These are phyloP conservation scores for Sugiyamaella grinbergsii DNA, from an alignment of 1,139 yeast genomes.

Conservation along the genomic window DNA sequence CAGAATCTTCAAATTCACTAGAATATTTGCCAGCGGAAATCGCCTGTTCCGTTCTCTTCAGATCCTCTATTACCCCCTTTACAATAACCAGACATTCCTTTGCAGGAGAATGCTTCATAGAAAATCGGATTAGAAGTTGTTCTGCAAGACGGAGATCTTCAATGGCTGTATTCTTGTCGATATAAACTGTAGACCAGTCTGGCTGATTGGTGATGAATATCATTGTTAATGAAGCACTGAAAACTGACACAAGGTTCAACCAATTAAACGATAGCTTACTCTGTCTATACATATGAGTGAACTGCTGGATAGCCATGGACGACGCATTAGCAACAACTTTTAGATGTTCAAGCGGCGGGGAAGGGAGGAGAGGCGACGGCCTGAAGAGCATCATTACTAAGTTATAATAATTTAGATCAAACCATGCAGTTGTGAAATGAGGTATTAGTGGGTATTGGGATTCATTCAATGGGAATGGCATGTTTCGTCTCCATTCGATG, in stretches of 20 bases:
- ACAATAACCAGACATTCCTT: conserved; percentile 25
- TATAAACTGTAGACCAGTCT: conserved; percentile 21
- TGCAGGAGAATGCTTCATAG: conserved; percentile 29
- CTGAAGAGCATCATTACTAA: conserved; percentile 33
- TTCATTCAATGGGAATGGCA: conserved; percentile 33
- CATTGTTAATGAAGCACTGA: conserved; percentile 29
- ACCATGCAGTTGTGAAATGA: conserved; percentile 32
- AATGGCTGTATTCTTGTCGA: conserved; percentile 22
- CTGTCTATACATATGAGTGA: conserved; percentile 27
- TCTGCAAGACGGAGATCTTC: conserved; percentile 23
- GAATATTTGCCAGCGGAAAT: background rate
- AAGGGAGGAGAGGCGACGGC: conserved; percentile 34
- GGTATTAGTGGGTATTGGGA: conserved; percentile 29
- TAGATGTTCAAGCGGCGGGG: conserved; percentile 28
- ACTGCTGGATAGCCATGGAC: conserved; percentile 29
- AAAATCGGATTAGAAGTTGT: conserved; percentile 25
- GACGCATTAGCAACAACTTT: conserved; percentile 29
- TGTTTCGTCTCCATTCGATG: conserved; percentile 31
- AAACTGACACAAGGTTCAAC: conserved; percentile 30
- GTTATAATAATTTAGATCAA: conserved; percentile 35
- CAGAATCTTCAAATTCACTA: background rate
- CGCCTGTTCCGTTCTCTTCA: conserved; percentile 3
- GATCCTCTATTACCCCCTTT: conserved; percentile 17
- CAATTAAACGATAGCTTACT: conserved; percentile 31
- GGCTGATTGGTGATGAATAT: conserved; percentile 29